phyloP scores from a whole-genome alignment of 176 grass and related monocot genomes.

The Echinochloa phyllopogon region DNA sequence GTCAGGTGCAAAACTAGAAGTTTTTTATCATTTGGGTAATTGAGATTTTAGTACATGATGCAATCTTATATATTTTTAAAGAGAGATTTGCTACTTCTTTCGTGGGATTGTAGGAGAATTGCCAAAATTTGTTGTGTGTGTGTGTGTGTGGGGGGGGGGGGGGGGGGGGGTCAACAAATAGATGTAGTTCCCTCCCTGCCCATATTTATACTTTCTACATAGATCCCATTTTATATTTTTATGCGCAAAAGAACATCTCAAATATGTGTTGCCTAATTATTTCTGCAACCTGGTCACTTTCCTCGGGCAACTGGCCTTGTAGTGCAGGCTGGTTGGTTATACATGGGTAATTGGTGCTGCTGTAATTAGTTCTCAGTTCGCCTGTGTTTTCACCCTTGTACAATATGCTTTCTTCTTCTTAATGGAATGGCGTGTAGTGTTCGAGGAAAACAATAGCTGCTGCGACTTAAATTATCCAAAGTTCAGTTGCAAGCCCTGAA shows the following conservation, averaged over 20 bases:
- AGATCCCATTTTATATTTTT: slow-evolving; percentile 15
- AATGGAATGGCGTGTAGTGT: neutral
- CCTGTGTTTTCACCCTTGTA: neutral
- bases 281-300: neutral
- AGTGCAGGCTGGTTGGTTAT: neutral
- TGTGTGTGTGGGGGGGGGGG: no score
- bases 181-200: neutral
- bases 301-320: neutral
- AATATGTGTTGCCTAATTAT: neutral
- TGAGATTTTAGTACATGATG: neutral
- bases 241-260: slow-evolving; percentile 2
- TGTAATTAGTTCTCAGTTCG: neutral
- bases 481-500: neutral
- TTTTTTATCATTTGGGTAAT: neutral
- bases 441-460: neutral
- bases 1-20: neutral
- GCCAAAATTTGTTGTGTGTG: neutral
- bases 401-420: neutral
- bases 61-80: neutral
- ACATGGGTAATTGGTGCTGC: neutral
- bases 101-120: neutral
- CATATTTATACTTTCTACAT: slow-evolving; percentile 21
- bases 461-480: slow-evolving; percentile 26
- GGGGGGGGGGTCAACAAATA: neutral
- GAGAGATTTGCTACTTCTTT: neutral